Percentiles rank a stretch among this genome's conserved stretches.
Evolutionary conservation across 306 rosid genomes (phyloP).

Genomic region (Begonia masoniana): DNA sequence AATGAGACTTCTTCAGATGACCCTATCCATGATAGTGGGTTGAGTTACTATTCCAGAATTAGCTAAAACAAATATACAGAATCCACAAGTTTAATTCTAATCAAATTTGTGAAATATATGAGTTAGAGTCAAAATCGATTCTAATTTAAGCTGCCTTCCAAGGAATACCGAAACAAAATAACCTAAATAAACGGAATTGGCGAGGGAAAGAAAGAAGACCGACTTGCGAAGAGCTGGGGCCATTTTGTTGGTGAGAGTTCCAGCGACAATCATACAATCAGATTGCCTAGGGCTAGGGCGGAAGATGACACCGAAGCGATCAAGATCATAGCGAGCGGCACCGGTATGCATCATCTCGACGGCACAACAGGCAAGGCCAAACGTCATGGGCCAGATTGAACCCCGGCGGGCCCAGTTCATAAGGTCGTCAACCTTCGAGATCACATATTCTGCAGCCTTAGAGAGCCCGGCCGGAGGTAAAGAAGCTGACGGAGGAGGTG

Average conservation of each 20-base stretch:
- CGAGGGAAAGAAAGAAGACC: background rate
- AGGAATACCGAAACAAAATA: no score
- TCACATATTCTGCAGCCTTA: constrained; percentile 76
- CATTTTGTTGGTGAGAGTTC: constrained; percentile 98
- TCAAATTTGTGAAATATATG: no score
- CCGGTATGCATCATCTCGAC: constrained; percentile 99
- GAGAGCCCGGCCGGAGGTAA: constrained; percentile 56
- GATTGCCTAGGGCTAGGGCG: constrained; percentile 98
- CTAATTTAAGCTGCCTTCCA: no score
- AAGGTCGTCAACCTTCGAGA: constrained; percentile 87
- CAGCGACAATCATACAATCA: constrained; percentile 94
- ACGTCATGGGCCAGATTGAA: constrained; percentile 96
- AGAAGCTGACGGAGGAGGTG: constrained; percentile 46
- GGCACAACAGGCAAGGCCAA: constrained; percentile 98
- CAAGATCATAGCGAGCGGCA: constrained; percentile 87
- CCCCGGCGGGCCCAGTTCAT: constrained; percentile 96
- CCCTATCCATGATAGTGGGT: no score
- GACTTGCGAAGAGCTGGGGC: constrained; percentile 99
- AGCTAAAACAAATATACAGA: no score
- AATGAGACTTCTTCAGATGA: no score
- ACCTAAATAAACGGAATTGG: no score
- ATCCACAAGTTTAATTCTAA: no score
- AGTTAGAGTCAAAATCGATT: no score
- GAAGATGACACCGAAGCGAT: constrained; percentile 86
- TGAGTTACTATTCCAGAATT: no score